Conservation (phyloP, 345 rosid species). For the Melaleuca quinquenervia region DNA sequence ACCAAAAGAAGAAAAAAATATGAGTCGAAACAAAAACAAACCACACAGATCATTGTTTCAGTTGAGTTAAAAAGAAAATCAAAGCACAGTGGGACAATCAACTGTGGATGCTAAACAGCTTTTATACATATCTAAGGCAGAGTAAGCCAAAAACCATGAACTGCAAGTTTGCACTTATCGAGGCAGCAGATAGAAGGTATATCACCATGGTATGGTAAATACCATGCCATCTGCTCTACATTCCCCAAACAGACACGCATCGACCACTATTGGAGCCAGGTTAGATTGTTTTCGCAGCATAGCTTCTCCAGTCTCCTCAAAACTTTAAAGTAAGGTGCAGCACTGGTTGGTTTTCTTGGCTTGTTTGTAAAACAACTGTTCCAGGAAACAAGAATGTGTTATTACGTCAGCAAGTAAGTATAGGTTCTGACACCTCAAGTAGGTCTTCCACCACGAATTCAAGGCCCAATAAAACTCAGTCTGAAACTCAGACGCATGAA, state of each 20-base stretch:
- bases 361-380: slow-evolving; percentile 98
- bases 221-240: neutral
- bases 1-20: neutral
- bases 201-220: neutral
- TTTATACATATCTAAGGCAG: neutral
- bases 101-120: neutral
- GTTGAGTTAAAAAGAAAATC: neutral
- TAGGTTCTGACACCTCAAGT: neutral
- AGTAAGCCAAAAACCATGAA: neutral
- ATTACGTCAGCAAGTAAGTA: neutral
- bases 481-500: neutral
- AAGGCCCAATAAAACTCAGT: neutral
- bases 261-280: neutral
- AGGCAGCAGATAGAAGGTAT: neutral
- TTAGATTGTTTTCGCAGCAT: neutral
- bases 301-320: neutral
- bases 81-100: neutral
- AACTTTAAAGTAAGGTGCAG: slow-evolving; percentile 69
- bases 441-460: neutral
- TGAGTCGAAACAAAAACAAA: neutral
- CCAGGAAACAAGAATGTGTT: slow-evolving; percentile 3
- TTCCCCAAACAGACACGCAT: neutral
- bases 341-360: slow-evolving; percentile 89
- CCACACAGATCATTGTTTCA: neutral
- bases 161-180: neutral